Percentiles rank a stretch among this genome's conserved stretches.
phyloP scores from a whole-genome alignment of 129 eudicot genomes.

The Saposhnikovia divaricata region DNA sequence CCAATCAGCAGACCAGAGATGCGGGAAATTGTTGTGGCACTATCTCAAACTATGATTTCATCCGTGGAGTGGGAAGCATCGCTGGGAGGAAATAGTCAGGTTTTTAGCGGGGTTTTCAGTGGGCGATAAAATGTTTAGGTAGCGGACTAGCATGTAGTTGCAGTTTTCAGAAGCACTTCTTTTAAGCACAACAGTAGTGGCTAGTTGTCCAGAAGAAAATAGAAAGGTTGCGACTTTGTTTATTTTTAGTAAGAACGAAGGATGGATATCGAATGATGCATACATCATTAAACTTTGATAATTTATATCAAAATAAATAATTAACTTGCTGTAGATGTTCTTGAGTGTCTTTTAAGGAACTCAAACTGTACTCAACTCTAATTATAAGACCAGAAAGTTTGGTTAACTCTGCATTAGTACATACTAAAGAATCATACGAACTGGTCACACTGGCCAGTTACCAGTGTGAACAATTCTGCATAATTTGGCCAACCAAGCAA shows the following conservation, averaged over 20 bases:
- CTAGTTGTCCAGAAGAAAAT: neutral
- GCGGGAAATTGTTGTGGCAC: conserved; percentile 67
- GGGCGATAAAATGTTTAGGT: conserved; percentile 35
- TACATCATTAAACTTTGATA: neutral
- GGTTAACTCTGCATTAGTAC: neutral
- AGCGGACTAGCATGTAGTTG: neutral
- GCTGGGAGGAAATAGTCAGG: conserved; percentile 65
- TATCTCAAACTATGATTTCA: conserved; percentile 51
- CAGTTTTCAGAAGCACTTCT: neutral
- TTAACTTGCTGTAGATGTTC: neutral
- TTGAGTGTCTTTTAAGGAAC: neutral
- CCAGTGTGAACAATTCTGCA: no score
- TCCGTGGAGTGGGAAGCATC: conserved; percentile 82
- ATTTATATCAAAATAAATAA: neutral
- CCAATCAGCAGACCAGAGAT: conserved; percentile 67
- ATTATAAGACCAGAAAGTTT: neutral
- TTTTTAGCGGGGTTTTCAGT: conserved; percentile 72
- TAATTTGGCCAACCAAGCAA: no score
- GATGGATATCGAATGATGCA: neutral
- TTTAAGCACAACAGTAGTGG: neutral
- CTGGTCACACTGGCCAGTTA: neutral
- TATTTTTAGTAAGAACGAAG: neutral
- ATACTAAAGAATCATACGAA: neutral
- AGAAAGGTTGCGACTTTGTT: neutral
- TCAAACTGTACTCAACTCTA: neutral